Conservation (phyloP, 768 basidiomycete genomes). For the Termitomyces sp. region DNA sequence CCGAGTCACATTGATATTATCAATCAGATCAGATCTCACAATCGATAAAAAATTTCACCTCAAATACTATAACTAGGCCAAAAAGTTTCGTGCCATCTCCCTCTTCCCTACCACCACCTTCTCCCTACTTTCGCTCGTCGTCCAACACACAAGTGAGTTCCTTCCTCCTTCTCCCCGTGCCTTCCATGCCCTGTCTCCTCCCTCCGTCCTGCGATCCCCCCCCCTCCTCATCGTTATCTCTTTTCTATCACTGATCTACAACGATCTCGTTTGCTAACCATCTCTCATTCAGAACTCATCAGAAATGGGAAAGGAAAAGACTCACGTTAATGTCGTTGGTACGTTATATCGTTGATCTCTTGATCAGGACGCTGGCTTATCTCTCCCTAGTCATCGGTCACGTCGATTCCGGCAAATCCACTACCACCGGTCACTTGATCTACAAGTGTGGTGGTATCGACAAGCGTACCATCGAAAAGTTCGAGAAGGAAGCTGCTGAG, state of each 20-base stretch:
- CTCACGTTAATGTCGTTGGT: slow-evolving; percentile 98
- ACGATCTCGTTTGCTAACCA: slow-evolving; percentile 26
- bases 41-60: slow-evolving; percentile 59
- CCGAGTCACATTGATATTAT: slow-evolving; percentile 44
- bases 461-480: slow-evolving; percentile 99
- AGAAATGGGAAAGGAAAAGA: slow-evolving; percentile 96
- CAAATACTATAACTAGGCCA: slow-evolving; percentile 58
- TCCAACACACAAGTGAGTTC: slow-evolving; percentile 34
- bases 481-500: slow-evolving; percentile 99
- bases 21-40: slow-evolving; percentile 53
- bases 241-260: slow-evolving; percentile 9
- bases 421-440: slow-evolving; percentile 99
- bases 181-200: slow-evolving; percentile 7
- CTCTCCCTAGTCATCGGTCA: slow-evolving; percentile 82
- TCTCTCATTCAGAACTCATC: slow-evolving; percentile 40
- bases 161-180: slow-evolving; percentile 9
- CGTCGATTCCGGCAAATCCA: slow-evolving; percentile 99
- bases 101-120: slow-evolving; percentile 49
- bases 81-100: slow-evolving; percentile 39
- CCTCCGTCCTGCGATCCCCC: slow-evolving; percentile 19
- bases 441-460: slow-evolving; percentile 99
- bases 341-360: slow-evolving; percentile 33
- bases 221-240: slow-evolving; percentile 3
- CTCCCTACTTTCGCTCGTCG: slow-evolving; percentile 28
- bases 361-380: slow-evolving; percentile 24